These are phyloP conservation scores for Bacterosira constricta DNA, from an alignment of 108 stramenopile species.

Conservation along the genomic window DNA sequence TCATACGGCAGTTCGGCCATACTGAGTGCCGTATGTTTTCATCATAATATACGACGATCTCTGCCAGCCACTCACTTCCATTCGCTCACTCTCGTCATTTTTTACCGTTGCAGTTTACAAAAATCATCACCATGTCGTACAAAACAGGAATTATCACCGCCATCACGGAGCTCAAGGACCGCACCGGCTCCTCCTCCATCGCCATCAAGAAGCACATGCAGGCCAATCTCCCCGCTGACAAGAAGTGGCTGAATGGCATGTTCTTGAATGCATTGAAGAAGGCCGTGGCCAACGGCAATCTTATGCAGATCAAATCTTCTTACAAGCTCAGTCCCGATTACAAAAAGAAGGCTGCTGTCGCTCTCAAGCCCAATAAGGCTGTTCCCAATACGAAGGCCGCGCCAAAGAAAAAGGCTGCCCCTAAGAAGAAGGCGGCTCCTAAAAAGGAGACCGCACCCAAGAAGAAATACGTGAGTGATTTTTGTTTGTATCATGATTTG, in stretches of 20 bases:
- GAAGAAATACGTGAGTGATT: conserved; percentile 30
- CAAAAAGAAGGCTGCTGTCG: conserved; percentile 61
- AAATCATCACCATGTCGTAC: neutral
- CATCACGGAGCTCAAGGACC: conserved; percentile 1
- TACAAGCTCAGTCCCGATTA: conserved; percentile 54
- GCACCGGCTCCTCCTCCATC: neutral
- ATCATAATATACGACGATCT: too few species aligned
- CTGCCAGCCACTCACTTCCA: too few species aligned
- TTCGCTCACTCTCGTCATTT: neutral
- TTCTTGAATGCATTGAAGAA: conserved; percentile 52
- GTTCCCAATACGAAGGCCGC: too few species aligned
- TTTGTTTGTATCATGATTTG: neutral
- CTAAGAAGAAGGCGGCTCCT: too few species aligned
- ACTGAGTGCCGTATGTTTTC: too few species aligned
- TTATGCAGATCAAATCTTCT: conserved; percentile 47
- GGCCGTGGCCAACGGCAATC: conserved; percentile 41
- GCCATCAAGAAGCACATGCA: neutral
- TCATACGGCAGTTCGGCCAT: too few species aligned
- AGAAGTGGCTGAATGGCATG: neutral
- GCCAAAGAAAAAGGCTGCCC: too few species aligned
- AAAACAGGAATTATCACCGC: neutral
- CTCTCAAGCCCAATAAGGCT: too few species aligned
- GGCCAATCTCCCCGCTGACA: neutral
- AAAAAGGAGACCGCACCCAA: too few species aligned
- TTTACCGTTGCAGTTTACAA: neutral